These are phyloP conservation scores for Globisporangium spinosum DNA, from an alignment of 352 stramenopile species.

Conservation along the genomic window DNA sequence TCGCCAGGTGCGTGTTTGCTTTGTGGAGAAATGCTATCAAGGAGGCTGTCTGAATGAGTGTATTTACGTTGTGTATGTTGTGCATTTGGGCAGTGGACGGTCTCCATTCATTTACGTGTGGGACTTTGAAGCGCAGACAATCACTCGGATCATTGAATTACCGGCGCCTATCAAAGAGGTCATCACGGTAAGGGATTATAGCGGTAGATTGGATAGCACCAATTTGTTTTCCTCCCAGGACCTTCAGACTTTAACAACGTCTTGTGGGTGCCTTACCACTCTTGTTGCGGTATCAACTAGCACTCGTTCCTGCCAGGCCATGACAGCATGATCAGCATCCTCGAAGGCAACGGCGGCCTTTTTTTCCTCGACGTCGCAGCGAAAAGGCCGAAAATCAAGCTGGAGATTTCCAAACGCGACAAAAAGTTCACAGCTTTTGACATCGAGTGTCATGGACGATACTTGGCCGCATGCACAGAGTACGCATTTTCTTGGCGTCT, in stretches of 20 bases:
- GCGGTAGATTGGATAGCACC: neutral
- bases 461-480: constrained; percentile 64
- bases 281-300: constrained; percentile 21
- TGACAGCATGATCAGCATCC: constrained; percentile 55
- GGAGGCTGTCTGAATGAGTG: neutral
- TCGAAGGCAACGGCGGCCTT: constrained; percentile 60
- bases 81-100: constrained; percentile 37
- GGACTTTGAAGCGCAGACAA: constrained; percentile 80
- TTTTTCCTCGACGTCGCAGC: constrained; percentile 73
- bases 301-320: constrained; percentile 64
- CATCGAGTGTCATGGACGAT: constrained; percentile 67
- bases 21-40: neutral
- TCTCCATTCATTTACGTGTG: constrained; percentile 83
- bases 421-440: constrained; percentile 57
- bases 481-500: constrained; percentile 22
- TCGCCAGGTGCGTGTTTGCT: constrained; percentile 56
- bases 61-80: neutral
- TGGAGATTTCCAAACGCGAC: constrained; percentile 60
- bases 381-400: constrained; percentile 64
- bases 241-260: no score
- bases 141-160: constrained; percentile 84
- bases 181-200: constrained; percentile 39
- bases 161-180: constrained; percentile 67
- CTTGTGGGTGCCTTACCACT: neutral
- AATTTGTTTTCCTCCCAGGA: no score